Base-by-base conservation (phyloP, 441 rosid genomes). In the Pelargonium citronellum region DNA sequence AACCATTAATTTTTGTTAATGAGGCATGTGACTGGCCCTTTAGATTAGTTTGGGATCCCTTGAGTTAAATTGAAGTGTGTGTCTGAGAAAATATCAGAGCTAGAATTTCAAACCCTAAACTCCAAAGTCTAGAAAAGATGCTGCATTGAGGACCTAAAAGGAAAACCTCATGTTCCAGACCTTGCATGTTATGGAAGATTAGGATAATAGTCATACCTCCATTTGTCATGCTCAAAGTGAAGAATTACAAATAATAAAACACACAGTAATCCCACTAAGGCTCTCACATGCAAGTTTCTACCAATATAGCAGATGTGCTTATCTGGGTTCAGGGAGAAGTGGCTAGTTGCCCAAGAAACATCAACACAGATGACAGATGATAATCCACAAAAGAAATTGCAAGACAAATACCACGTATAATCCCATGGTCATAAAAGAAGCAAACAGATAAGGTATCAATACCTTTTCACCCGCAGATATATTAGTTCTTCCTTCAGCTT, bases 401-500 rank as follows among this genome's bases (percentile, higher is more conserved):
- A n/a, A 51, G 58, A 51, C 17, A 51, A 47, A 47, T 47, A 10
- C n/a, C 53, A 47, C 4, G 6, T 47, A 47, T 47, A 47, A 51
- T 51, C 58, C 58, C 58, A 51, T 2, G 58, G 19, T 0, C 58
- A 51, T 51, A 6, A 17, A 22, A 17, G 34, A 17, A 60, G 17
- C 13, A 20, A 60, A 60, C 5, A 11, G 30, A 39, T 57, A 61
- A 67, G 43, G 67, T 41, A 71, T 43, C 62, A 53, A 64, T 67
- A 93, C 98, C 94, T 89, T 93, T 75, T 93, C 98, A 67, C 89
- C 91, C 0, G 92, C 84, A 76, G 92, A 85, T 72, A 84, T 73
- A 58, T 89, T 89, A 74, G 90, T 90, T 79, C 97, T 88, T 79
- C 97, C 96, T 78, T 93, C 98, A n/a, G 95, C 95, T 79, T 93